Evolutionary conservation across 768 basidiomycete species (phyloP), one percentile per base, ranked within the genome.

Genomic region (Nevesoporus exiguus): DNA sequence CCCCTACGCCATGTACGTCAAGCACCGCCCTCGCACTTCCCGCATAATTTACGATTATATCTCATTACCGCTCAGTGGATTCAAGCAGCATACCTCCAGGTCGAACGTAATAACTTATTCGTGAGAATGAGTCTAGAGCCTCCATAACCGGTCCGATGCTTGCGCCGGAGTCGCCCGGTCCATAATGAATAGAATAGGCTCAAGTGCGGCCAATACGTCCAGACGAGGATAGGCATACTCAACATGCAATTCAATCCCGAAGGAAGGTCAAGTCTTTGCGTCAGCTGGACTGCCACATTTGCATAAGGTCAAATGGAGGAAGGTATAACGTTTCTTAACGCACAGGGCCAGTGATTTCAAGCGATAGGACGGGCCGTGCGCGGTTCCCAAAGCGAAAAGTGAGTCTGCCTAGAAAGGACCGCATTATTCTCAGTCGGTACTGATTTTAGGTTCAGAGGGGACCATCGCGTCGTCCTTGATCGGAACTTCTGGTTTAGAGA

Each of bases 81-180:
- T 55, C 53, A 55, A 47, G 5, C 56, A 39, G n/a, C 54, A 39
- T 17, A 47, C 34, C 40, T 62, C 43, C 6, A 42, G 34, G 43
- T 47, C 52, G 17, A 55, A 60, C 64, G 51, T 59, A 55, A 63
- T 51, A 2, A 49, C 21, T 55, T 53, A 63, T 51, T 57, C 57
- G 49, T 50, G 29, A 41, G 39, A 15, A 45, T 29, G 13, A 54
- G 47, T 21, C 54, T 27, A 42, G 54, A 54, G 49, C 50, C 49
- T 56, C 60, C 50, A 54, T 51, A 25, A 51, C 40, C 45, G 48
- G 55, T 46, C 50, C 31, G 37, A 52, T 44, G 25, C 39, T 55
- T 31, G 52, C 61, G 31, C 53, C 15, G 1, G 42, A 37, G 7
- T 48, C 51, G 36, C 50, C 48, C 45, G 43, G 37, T 40, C 33